Evolutionary conservation across 225 moss, liverwort and hornwort species (phyloP).

Genomic region (Physcomitrellopsis africana): DNA sequence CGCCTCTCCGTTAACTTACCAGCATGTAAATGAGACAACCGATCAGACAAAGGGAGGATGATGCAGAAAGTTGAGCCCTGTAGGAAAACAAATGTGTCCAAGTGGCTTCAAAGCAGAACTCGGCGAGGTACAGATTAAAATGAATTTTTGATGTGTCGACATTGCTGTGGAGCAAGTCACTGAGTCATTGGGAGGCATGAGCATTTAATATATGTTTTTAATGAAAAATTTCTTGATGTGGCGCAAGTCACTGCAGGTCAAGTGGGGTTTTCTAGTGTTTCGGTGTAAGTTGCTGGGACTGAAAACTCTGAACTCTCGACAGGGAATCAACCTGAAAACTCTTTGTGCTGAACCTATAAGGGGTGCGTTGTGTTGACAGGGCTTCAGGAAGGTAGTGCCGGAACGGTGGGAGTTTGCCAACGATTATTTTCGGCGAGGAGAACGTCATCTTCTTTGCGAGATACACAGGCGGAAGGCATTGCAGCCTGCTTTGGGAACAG

Average conservation of each 20-base stretch:
- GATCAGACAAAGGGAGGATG: too few relatives aligned
- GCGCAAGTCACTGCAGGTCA: background rate
- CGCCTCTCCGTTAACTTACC: background rate
- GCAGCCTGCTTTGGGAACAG: constrained; percentile 38
- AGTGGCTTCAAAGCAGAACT: too few relatives aligned
- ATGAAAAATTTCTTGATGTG: background rate
- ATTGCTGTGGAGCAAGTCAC: too few relatives aligned
- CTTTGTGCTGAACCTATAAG: constrained; percentile 19
- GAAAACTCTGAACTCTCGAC: background rate
- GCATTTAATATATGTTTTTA: too few relatives aligned
- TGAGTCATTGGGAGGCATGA: too few relatives aligned
- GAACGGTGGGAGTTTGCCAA: constrained; percentile 72
- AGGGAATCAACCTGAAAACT: too few relatives aligned
- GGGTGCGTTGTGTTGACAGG: constrained; percentile 38
- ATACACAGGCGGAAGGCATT: constrained; percentile 61
- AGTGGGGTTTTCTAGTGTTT: background rate
- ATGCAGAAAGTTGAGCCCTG: too few relatives aligned
- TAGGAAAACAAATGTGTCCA: too few relatives aligned
- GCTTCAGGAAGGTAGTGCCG: constrained; percentile 62
- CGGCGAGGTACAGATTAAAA: too few relatives aligned
- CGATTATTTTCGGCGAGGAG: constrained; percentile 63
- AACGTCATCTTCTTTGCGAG: constrained; percentile 58
- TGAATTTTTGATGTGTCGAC: too few relatives aligned
- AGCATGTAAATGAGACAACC: too few relatives aligned
- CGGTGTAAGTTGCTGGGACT: too few relatives aligned